Evolutionary conservation across 306 rosid genomes (phyloP).

Genomic region (Prunus dulcis): DNA sequence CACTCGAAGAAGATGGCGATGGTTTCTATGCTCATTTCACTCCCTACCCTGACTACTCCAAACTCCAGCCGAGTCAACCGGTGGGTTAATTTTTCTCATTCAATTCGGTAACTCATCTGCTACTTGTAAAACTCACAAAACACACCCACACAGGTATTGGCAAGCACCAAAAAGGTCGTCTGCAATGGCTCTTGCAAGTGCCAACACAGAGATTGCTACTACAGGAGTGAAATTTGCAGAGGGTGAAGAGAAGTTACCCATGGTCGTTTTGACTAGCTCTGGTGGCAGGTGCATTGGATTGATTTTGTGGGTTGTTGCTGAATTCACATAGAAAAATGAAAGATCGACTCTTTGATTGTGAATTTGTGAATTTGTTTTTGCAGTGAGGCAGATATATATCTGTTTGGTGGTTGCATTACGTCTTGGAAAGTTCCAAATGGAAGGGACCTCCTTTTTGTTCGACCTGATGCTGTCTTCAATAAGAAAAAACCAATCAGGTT

Average conservation of each 20-base stretch:
- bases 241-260: constrained; percentile 84
- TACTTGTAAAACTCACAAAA: neutral
- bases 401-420: constrained; percentile 80
- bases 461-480: constrained; percentile 90
- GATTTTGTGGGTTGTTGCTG: neutral
- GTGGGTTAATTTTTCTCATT: constrained; percentile 29
- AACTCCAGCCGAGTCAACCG: constrained; percentile 42
- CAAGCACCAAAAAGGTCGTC: constrained; percentile 24
- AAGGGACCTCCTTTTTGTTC: constrained; percentile 83
- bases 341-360: neutral
- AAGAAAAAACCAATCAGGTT: constrained; percentile 94
- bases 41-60: constrained; percentile 38
- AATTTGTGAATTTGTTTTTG: neutral
- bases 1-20: constrained; percentile 40
- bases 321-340: neutral
- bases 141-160: neutral
- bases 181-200: constrained; percentile 61
- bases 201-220: constrained; percentile 36
- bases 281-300: constrained; percentile 60
- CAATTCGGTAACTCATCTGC: neutral
- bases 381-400: constrained; percentile 86
- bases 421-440: constrained; percentile 81
- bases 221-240: constrained; percentile 61
- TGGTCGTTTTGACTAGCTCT: constrained; percentile 67
- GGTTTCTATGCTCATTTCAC: constrained; percentile 44